These are phyloP conservation scores for Diphasiastrum complanatum DNA, from an alignment of 83 land plant species.

Conservation along the genomic window DNA sequence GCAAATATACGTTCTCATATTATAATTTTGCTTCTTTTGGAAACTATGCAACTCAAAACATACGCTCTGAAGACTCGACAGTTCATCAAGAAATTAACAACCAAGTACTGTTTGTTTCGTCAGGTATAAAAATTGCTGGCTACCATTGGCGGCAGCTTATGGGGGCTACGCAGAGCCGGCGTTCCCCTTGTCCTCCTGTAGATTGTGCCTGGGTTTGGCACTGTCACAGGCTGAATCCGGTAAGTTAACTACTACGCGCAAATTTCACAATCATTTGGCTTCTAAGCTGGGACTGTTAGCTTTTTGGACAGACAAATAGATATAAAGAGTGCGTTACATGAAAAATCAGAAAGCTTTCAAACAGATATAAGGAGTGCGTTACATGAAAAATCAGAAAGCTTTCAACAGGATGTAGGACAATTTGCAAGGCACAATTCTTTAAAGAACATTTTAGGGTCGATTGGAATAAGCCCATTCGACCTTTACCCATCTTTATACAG, in stretches of 20 bases:
- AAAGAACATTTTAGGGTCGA: background rate
- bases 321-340: conserved; percentile 16
- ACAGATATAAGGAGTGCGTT: conserved; percentile 15
- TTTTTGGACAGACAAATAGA: too few species aligned
- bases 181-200: conserved; percentile 67
- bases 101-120: too few species aligned
- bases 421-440: background rate
- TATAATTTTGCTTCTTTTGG: too few species aligned
- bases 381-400: too few species aligned
- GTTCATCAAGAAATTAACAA: too few species aligned
- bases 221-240: conserved; percentile 90
- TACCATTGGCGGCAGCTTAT: conserved; percentile 62
- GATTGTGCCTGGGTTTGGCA: conserved; percentile 99
- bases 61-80: too few species aligned
- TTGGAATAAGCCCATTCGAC: background rate
- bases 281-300: background rate
- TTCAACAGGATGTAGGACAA: background rate
- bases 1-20: too few species aligned
- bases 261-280: background rate
- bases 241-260: conserved; percentile 16
- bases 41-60: too few species aligned
- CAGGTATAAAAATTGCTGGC: conserved; percentile 82
- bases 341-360: too few species aligned
- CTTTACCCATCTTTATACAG: conserved; percentile 30
- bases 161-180: conserved; percentile 19